Evolutionary conservation across 139 green algal genomes (phyloP).

Genomic region (Nannochloris sp.): DNA sequence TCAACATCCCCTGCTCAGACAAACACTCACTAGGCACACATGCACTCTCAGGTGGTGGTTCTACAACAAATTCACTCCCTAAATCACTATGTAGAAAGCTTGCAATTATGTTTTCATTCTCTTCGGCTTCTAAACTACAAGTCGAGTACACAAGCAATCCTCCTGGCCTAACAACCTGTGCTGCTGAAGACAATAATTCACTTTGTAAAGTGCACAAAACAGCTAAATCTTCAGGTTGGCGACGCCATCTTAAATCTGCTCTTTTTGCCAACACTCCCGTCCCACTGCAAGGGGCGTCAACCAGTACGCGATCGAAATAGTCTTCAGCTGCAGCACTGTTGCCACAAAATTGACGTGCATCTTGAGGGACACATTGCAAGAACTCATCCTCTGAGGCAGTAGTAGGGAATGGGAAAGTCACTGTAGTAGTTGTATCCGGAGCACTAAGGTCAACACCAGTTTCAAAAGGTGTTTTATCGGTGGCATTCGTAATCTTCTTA

Average conservation of each 20-base stretch:
- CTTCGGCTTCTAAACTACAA: conserved; percentile 61
- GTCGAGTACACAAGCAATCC: conserved; percentile 87
- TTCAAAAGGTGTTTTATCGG: too few relatives aligned
- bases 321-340: neutral
- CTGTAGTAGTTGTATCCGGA: too few relatives aligned
- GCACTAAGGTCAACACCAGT: too few relatives aligned
- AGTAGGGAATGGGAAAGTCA: too few relatives aligned
- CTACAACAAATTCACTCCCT: neutral
- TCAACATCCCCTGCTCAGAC: conserved; percentile 28
- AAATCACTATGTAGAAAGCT: neutral
- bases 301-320: conserved; percentile 72
- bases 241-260: conserved; percentile 81
- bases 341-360: neutral
- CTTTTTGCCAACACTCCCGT: conserved; percentile 79
- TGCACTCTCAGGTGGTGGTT: neutral
- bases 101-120: conserved; percentile 46
- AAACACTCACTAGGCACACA: conserved; percentile 27
- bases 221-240: conserved; percentile 45
- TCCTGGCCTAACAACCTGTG: conserved; percentile 57
- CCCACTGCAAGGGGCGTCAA: conserved; percentile 88
- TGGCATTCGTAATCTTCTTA: too few relatives aligned
- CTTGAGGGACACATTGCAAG: neutral
- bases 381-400: neutral
- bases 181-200: conserved; percentile 61
- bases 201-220: conserved; percentile 50